Evolutionary conservation across 2,329 filamentous ascomycete genomes (phyloP).

Genomic region (Colletotrichum orbiculare): DNA sequence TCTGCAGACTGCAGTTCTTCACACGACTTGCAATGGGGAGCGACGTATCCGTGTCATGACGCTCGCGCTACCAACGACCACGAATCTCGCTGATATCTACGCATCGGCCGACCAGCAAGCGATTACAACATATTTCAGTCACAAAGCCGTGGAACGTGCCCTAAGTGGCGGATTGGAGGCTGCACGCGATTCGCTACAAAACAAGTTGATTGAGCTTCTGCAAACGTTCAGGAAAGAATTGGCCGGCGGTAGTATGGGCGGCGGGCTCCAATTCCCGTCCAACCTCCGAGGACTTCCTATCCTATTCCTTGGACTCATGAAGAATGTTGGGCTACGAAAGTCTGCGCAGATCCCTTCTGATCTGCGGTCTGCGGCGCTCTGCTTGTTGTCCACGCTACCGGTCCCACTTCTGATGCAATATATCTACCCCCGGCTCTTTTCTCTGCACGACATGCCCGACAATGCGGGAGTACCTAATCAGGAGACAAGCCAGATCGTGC

Average conservation of each 20-base stretch:
- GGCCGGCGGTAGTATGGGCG: slow-evolving; percentile 94
- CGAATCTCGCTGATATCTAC: slow-evolving; percentile 89
- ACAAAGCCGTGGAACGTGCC: slow-evolving; percentile 95
- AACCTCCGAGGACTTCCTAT: slow-evolving; percentile 91
- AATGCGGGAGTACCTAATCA: slow-evolving; percentile 87
- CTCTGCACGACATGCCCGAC: slow-evolving; percentile 95
- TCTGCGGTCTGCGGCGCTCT: slow-evolving; percentile 91
- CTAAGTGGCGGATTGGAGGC: slow-evolving; percentile 89
- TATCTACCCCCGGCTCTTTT: slow-evolving; percentile 88
- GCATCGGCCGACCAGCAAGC: slow-evolving; percentile 95
- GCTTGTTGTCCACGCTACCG: slow-evolving; percentile 92
- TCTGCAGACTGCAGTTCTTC: slow-evolving; percentile 92
- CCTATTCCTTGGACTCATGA: slow-evolving; percentile 93
- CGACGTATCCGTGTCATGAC: slow-evolving; percentile 95
- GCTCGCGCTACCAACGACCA: slow-evolving; percentile 90
- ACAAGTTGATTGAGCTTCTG: slow-evolving; percentile 91
- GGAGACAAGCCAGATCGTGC: slow-evolving; percentile 86
- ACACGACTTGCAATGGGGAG: slow-evolving; percentile 98
- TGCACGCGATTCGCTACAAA: slow-evolving; percentile 88
- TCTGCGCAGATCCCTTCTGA: slow-evolving; percentile 95
- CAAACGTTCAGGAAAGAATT: slow-evolving; percentile 98
- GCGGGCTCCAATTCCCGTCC: slow-evolving; percentile 91
- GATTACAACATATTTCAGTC: slow-evolving; percentile 92
- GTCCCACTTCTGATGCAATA: slow-evolving; percentile 92
- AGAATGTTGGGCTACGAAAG: slow-evolving; percentile 93